A percentile compares a stretch with the other conserved stretches of the same genome.
Evolutionary conservation across 352 stramenopile species (phyloP).

Genomic region (Phytophthora quininea): DNA sequence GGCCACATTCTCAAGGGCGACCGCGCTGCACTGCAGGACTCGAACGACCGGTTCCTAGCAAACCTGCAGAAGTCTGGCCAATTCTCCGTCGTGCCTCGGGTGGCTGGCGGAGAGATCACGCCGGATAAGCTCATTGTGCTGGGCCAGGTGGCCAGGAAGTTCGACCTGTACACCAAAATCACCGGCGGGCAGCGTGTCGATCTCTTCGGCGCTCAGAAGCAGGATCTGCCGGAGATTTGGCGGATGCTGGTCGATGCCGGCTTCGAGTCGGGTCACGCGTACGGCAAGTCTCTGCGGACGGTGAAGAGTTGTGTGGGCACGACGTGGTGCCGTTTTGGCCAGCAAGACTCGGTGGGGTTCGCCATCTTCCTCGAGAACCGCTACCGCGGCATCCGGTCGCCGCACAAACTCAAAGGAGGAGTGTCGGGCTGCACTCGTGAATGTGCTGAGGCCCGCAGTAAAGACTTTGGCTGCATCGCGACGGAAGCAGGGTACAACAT

Average conservation of each 20-base stretch:
- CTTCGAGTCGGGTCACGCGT: slow-evolving; percentile 93
- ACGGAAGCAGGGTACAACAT: slow-evolving; percentile 94
- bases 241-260: slow-evolving; percentile 89
- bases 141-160: slow-evolving; percentile 89
- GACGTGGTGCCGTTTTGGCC: slow-evolving; percentile 92
- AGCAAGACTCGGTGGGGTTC: slow-evolving; percentile 92
- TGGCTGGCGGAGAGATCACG: slow-evolving; percentile 91
- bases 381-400: slow-evolving; percentile 92
- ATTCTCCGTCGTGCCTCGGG: slow-evolving; percentile 92
- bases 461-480: slow-evolving; percentile 94
- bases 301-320: slow-evolving; percentile 94
- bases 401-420: slow-evolving; percentile 93
- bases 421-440: slow-evolving; percentile 92
- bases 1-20: slow-evolving; percentile 83
- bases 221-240: slow-evolving; percentile 92
- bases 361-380: slow-evolving; percentile 92
- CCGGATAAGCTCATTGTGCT: slow-evolving; percentile 91
- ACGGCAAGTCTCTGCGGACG: slow-evolving; percentile 92
- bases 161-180: slow-evolving; percentile 93
- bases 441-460: slow-evolving; percentile 91
- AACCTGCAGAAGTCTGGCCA: slow-evolving; percentile 94
- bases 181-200: slow-evolving; percentile 94
- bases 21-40: slow-evolving; percentile 87
- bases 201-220: slow-evolving; percentile 92
- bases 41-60: slow-evolving; percentile 92